Base-by-base conservation (phyloP, 768 basidiomycete genomes). In the Agrocybe pediades region DNA sequence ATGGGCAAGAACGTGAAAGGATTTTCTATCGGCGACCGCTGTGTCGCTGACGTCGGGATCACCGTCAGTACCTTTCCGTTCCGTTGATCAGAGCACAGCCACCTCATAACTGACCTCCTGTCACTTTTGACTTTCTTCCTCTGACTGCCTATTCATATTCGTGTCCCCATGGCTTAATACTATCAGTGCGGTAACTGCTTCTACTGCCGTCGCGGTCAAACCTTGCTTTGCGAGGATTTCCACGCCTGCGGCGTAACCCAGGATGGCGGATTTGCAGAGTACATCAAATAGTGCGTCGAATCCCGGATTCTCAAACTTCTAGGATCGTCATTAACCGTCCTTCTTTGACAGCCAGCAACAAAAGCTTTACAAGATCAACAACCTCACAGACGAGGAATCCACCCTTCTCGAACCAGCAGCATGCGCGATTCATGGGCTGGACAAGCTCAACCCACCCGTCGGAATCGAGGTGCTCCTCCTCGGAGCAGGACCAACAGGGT, bases 391-490 rank as follows among this genome's bases (percentile, higher is more conserved):
- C 65, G 88, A 92, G 62, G 92, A 95, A 58, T 84, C 92, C 1
- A 93, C 91, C 2, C 82, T 96, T 17, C 78, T 95, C 29, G 93
- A 95, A 65, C 94, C 94, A 36, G 90, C 92, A 3, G 87, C 93
- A 5, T 96, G 93, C 60, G 94, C 94, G 26, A 83, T 96, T 46
- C 93, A 96, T 67, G 93, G 93, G 6, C 84, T 95, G 56, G 93
- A 96, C 72, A 92, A 92, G 68, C 82, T 96, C 52, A 82, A 76
- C 52, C 86, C 90, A 1, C 83, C 87, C 3, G 90, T 94, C 54
- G 93, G 93, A 23, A 75, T 89, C 36, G 91, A 94, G 46, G 92
- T 89, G 17, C 82, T 96, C 48, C 75, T 95, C 29, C 78, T 95
- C 42, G 93, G 93, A 46, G 90, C 93, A n/a, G 93, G 93, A 11